A percentile compares a stretch with the other conserved stretches of the same genome.
phyloP scores from a whole-genome alignment of 2,329 filamentous ascomycete genomes.

The Verticillium zaregamsianum region DNA sequence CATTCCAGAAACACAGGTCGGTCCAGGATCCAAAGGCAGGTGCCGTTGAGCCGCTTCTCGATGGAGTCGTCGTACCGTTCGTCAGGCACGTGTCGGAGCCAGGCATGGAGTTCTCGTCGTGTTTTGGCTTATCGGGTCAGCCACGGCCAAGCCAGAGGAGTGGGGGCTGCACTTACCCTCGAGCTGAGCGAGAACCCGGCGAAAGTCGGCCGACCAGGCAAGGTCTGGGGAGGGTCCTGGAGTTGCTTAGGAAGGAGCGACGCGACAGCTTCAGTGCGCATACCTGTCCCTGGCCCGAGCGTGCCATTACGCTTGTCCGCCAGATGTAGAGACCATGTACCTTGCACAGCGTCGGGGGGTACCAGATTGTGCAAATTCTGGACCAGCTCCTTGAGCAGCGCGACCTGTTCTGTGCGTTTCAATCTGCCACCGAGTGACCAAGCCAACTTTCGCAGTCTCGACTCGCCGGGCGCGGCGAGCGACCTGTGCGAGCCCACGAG shows the following conservation, averaged over 20 bases:
- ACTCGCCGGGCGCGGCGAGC: neutral
- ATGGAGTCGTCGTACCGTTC: conserved; percentile 16
- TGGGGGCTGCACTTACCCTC: neutral
- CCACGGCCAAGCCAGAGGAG: neutral
- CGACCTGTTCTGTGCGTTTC: conserved; percentile 5
- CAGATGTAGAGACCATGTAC: neutral
- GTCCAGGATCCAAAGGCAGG: conserved; percentile 22
- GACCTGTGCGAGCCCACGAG: neutral
- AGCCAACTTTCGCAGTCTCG: conserved; percentile 4
- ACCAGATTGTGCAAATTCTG: conserved; percentile 10
- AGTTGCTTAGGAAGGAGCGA: fast-evolving
- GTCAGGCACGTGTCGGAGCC: conserved; percentile 7
- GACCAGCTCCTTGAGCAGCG: conserved; percentile 5
- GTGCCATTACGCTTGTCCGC: neutral
- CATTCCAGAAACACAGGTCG: conserved; percentile 12
- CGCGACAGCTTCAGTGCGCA: neutral
- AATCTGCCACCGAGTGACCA: conserved; percentile 12
- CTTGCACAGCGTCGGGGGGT: neutral
- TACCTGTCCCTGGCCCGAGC: neutral
- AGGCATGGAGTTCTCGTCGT: conserved; percentile 11
- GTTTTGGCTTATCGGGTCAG: neutral
- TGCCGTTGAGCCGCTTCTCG: conserved; percentile 14
- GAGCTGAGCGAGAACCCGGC: neutral
- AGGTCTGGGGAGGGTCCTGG: too few relatives aligned
- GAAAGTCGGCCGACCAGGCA: neutral